Evolutionary conservation across 495 filamentous ascomycete genomes (phyloP).

Genomic region (Entonaema liquescens): DNA sequence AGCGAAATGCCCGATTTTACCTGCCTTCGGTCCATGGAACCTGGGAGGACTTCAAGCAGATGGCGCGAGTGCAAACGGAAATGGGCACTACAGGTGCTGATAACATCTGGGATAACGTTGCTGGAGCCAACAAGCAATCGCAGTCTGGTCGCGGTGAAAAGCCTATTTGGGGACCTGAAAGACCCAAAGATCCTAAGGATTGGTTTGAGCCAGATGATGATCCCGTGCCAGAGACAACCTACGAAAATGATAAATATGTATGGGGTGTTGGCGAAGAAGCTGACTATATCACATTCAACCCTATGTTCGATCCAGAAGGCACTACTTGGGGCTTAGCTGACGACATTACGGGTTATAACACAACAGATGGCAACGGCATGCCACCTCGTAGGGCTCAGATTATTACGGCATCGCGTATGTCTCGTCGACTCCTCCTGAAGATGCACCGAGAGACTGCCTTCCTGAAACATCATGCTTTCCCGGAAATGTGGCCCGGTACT

Average conservation of each 20-base stretch:
- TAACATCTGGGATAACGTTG: slow-evolving; percentile 69
- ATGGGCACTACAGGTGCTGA: slow-evolving; percentile 77
- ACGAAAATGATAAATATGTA: slow-evolving; percentile 79
- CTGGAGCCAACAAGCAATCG: slow-evolving; percentile 46
- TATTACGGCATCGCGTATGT: slow-evolving; percentile 84
- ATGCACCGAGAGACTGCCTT: slow-evolving; percentile 92
- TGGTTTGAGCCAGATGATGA: slow-evolving; percentile 75
- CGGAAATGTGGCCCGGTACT: slow-evolving; percentile 94
- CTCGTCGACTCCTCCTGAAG: slow-evolving; percentile 76
- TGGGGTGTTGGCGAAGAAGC: slow-evolving; percentile 96
- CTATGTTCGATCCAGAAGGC: slow-evolving; percentile 87
- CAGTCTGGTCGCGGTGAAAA: slow-evolving; percentile 61
- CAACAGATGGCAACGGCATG: slow-evolving; percentile 59
- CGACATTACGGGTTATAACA: slow-evolving; percentile 91
- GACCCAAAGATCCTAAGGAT: slow-evolving; percentile 68
- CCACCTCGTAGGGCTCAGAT: slow-evolving; percentile 88
- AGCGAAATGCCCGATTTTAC: slow-evolving; percentile 91
- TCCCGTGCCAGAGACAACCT: slow-evolving; percentile 72
- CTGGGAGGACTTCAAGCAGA: slow-evolving; percentile 93
- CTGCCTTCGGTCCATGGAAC: slow-evolving; percentile 85
- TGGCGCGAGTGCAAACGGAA: slow-evolving; percentile 89
- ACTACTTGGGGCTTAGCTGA: slow-evolving; percentile 88
- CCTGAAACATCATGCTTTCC: slow-evolving; percentile 87
- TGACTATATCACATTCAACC: slow-evolving; percentile 92
- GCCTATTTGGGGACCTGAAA: slow-evolving; percentile 85